These are phyloP conservation scores for Fusarium sp. DNA, from an alignment of 2,329 filamentous ascomycete genomes.

Conservation along the genomic window DNA sequence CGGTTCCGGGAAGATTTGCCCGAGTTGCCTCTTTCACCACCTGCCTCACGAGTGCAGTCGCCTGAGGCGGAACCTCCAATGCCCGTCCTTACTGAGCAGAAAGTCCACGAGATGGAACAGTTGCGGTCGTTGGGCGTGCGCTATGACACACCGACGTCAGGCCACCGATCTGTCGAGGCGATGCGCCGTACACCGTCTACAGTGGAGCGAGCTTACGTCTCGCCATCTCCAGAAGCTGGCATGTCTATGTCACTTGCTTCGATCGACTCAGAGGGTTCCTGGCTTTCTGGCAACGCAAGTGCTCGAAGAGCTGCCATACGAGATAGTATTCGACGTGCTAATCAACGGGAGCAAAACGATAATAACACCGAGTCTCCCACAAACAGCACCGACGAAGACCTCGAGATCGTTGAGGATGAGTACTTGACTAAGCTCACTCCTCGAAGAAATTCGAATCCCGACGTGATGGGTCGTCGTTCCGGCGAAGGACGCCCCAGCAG, in stretches of 20 bases:
- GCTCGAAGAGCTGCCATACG: constrained; percentile 65
- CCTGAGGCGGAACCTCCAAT: constrained; percentile 73
- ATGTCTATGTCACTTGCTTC: constrained; percentile 91
- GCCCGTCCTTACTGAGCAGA: constrained; percentile 52
- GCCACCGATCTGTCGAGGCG: constrained; percentile 57
- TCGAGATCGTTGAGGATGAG: constrained; percentile 77
- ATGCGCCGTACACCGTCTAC: constrained; percentile 40
- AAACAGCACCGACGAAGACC: constrained; percentile 74
- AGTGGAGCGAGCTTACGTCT: constrained; percentile 46
- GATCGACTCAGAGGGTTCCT: constrained; percentile 95
- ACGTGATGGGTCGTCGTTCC: constrained; percentile 59
- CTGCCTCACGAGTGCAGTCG: constrained; percentile 84
- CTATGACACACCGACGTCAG: constrained; percentile 65
- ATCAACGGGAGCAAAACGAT: constrained; percentile 48
- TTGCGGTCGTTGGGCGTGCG: constrained; percentile 51
- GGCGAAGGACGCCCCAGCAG: constrained; percentile 70
- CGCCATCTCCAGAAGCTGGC: constrained; percentile 70
- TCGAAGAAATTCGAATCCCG: constrained; percentile 45
- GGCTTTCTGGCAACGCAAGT: constrained; percentile 84
- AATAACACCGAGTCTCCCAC: constrained; percentile 59
- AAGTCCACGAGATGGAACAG: constrained; percentile 46
- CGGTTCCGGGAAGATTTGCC: constrained; percentile 94
- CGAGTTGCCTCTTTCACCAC: constrained; percentile 87
- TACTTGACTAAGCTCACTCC: constrained; percentile 72
- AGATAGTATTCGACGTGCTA: constrained; percentile 56